phyloP scores from a whole-genome alignment of 768 basidiomycete species.

The Udeniomyces megalosporus region DNA sequence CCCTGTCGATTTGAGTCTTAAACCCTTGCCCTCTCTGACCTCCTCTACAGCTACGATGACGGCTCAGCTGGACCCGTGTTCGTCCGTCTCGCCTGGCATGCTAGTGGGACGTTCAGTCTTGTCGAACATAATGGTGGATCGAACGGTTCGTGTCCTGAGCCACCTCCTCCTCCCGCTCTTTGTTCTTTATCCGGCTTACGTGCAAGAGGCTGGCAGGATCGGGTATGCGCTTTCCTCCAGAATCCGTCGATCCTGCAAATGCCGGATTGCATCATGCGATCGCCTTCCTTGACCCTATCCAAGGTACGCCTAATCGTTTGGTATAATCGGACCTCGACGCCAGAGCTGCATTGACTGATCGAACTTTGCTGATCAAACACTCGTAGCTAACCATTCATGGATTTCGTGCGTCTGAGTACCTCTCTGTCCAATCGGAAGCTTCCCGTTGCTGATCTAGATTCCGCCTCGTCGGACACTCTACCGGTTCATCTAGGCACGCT shows the following conservation, averaged over 20 bases:
- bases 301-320: conserved; percentile 7
- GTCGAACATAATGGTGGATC: conserved; percentile 19
- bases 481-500: background rate
- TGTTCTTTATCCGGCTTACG: background rate
- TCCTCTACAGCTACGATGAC: background rate
- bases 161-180: conserved; percentile 24
- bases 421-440: background rate
- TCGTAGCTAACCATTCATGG: conserved; percentile 26
- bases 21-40: background rate
- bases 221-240: background rate
- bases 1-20: background rate
- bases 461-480: background rate
- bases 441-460: background rate
- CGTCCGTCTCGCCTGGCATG: conserved; percentile 31
- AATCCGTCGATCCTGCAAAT: background rate
- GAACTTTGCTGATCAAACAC: too few species aligned
- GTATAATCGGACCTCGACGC: too few species aligned
- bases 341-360: too few species aligned
- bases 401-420: conserved; percentile 16
- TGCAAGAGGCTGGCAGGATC: background rate
- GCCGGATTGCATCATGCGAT: conserved; percentile 27
- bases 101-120: conserved; percentile 26
- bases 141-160: conserved; percentile 13
- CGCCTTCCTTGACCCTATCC: conserved; percentile 28
- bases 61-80: conserved; percentile 25